Conservation (phyloP, 1,284 basidiomycete species). For the Pyrrhoderma noxium region DNA sequence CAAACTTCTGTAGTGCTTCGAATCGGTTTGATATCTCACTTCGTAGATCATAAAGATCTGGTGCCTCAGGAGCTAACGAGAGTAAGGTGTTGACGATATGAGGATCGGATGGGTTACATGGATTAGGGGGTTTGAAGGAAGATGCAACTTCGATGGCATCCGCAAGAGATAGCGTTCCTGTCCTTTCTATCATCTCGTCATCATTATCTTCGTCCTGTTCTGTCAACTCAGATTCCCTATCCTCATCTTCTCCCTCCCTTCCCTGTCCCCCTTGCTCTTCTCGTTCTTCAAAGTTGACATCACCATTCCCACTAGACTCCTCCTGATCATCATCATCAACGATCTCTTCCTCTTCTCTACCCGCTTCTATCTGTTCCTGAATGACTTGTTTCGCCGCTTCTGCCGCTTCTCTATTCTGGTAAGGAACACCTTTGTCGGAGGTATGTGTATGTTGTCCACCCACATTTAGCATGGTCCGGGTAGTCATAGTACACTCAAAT, state of each 20-base stretch:
- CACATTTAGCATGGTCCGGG: conserved; percentile 40
- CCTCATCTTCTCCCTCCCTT: conserved; percentile 22
- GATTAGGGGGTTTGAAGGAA: conserved; percentile 70
- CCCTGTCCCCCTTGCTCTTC: too few relatives aligned
- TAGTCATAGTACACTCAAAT: conserved; percentile 71
- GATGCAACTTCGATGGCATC: conserved; percentile 56
- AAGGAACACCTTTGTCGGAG: conserved; percentile 19
- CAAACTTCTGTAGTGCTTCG: conserved; percentile 60
- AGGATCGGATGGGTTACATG: conserved; percentile 82
- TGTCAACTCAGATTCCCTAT: not conserved
- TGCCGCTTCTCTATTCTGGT: conserved; percentile 40
- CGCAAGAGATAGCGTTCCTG: conserved; percentile 52
- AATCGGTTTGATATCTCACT: conserved; percentile 50
- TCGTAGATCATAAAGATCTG: conserved; percentile 61
- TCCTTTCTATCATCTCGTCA: conserved; percentile 40
- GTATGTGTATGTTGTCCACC: conserved; percentile 27
- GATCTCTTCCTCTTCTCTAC: conserved; percentile 2
- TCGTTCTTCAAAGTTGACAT: conserved; percentile 26
- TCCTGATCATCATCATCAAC: conserved; percentile 2
- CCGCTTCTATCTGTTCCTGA: conserved; percentile 34
- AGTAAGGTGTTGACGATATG: conserved; percentile 62
- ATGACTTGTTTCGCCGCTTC: conserved; percentile 47
- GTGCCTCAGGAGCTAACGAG: conserved; percentile 56
- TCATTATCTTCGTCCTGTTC: conserved; percentile 19
- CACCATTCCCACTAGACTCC: not conserved